Conservation (phyloP, 2,329 filamentous ascomycete species). For the Diaporthe vexans region DNA sequence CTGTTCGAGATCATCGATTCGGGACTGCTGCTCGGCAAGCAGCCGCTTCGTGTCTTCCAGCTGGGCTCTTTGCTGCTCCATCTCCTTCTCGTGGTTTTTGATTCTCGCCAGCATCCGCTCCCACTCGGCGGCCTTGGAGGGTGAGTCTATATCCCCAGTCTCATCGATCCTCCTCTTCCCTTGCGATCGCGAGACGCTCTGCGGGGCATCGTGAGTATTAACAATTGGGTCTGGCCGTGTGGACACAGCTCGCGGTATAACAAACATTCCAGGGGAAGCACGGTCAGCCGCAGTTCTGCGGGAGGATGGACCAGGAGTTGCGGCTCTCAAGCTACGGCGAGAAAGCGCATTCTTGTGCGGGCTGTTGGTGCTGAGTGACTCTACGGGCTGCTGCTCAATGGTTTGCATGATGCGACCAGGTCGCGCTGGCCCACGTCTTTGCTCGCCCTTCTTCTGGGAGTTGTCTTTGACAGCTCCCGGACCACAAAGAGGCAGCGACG, state of each 20-base stretch:
- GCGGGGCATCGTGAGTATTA: not conserved
- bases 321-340: not conserved
- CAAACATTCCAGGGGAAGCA: conserved; percentile 6
- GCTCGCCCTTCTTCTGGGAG: not conserved
- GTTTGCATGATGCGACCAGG: conserved; percentile 31
- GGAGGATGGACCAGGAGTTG: conserved; percentile 19
- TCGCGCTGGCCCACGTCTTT: conserved; percentile 25
- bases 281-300: conserved; percentile 3
- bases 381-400: not conserved
- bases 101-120: conserved; percentile 22
- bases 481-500: conserved; percentile 3
- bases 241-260: not conserved
- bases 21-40: conserved; percentile 12
- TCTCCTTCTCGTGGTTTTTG: not conserved
- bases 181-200: not conserved
- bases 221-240: not conserved
- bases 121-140: not conserved
- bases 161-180: conserved; percentile 8
- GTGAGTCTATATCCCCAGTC: not conserved
- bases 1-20: conserved; percentile 31
- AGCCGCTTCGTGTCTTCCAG: not conserved
- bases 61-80: conserved; percentile 10
- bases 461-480: not conserved
- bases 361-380: not conserved
- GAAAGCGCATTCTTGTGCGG: not conserved